Evolutionary conservation across 805 yeast species (phyloP), one percentile per base, ranked within the genome.

Genomic region (Candida vartiovaarae): DNA sequence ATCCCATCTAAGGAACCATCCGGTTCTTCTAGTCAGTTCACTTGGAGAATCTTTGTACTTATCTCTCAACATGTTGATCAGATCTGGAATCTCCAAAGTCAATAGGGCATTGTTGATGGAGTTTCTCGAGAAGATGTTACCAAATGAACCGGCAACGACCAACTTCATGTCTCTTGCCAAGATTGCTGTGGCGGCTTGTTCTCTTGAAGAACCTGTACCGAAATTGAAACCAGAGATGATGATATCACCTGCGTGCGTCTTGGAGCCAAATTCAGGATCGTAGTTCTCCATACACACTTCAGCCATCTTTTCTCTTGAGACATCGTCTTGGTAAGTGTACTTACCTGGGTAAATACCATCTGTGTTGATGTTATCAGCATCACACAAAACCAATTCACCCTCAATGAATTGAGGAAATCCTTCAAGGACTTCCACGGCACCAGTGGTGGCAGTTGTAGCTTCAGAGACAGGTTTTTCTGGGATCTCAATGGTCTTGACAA

Each of bases 331-430:
- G 68, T 93, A 93, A 8, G 99, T 93, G 72, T 93, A 93, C 64
- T 93, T 93, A 53, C 99, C 99, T 24, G 99, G 99, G 62, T 93
- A 93, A 46, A 93, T 93, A 59, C 98, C 99, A 64, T 93, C 99
- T 24, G 99, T 93, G 69, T 93, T 93, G 66, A 93, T 82, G 62
- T 84, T 85, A 66, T 93, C 99, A 38, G 97, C 97, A 60, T 93
- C 96, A 74, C 99, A 93, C 26, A 93, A 72, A 20, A 93, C 87
- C 46, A 93, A 72, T 65, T 93, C 99, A 42, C 99, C 99, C 49
- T 78, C 78, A 44, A 93, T 85, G 32, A 77, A 71, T 52, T 77
- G 82, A 34, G 99, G 99, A 78, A 93, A 93, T 0, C 97, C 99
- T 7, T 78, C 85, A 49, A 90, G 67, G 26, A 90, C 83, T 43